Evolutionary conservation across 2,329 filamentous ascomycete genomes (phyloP), one percentile per base, ranked within the genome.

Genomic region (Zarea fungicola): DNA sequence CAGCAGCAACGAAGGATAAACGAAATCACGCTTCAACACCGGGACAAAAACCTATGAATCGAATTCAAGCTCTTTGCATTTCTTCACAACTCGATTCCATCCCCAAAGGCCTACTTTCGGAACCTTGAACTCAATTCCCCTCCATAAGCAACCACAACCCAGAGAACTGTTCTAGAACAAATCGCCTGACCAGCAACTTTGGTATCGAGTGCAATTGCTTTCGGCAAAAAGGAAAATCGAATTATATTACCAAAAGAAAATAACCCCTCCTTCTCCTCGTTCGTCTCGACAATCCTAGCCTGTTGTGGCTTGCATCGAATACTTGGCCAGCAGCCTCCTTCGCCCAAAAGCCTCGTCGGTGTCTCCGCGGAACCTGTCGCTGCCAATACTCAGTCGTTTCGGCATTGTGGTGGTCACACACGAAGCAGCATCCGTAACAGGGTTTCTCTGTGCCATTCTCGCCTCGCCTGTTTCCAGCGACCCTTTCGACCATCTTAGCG

Each of bases 281-380:
- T 25, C 31, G 37, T 25, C 31, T 42, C 39, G 23, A 36, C 18
- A 6, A 42, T 31, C 31, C 39, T 14, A 18, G 23, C 19, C 18
- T 10, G 21, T 29, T 29, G 46, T 49, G 46, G 46, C 46, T 49
- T 49, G 46, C 39, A 42, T 42, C 46, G 36, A 42, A 22, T 28
- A 26, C 43, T 26, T 16, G 39, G 18, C 31, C 31, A 29, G 32
- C 45, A n/a, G 11, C 14, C 31, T 8, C 18, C 37, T 40, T 14
- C 22, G 4, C 39, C n/a, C 21, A 34, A 39, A 16, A 19, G 18
- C 23, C 39, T 37, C 18, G 6, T 37, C 46, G 39, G 46, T 14
- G 14, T 42, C 46, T 42, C 46, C 46, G 46, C 46, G 46, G 46
- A 36, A 49, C 3, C 14, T 21, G 22, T 19, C 18, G 28, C 28